Base-by-base conservation (phyloP, 1,284 basidiomycete species). In the Ceratobasidium sp. region DNA sequence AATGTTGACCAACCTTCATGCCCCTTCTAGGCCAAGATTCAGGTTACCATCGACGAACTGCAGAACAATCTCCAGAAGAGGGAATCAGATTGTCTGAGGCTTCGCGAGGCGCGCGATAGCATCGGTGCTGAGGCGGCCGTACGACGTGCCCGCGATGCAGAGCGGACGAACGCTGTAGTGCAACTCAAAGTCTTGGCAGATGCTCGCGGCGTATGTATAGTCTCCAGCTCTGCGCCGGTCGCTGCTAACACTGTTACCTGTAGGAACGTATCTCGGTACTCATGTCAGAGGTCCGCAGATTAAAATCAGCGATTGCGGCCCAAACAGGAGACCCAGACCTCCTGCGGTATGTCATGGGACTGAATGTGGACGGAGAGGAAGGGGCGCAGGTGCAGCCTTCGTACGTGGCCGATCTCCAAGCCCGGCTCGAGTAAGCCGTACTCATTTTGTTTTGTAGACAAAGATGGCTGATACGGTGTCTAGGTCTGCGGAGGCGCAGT, bases 31-130 rank as follows among this genome's bases (percentile, higher is more conserved):
- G 33, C 31, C 68, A 53, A 56, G 45, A 53, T 33, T 33, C 66
- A 61, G 45, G 65, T n/a, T 15, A 60, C 68, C 17, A 83, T 87
- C 28, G 85, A 88, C 79, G 92, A 94, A 65, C 83, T 91, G 28
- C 90, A 88, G 79, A 80, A 80, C 0, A 83, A 89, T 79, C 80
- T 93, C 39, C 82, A 85, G 10, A 92, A 91, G 81, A 90, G 92
- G 68, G 94, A 97, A 80, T 84, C 86, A 0, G 95, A 98, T 79
- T 88, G 91, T 76, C 85, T 88, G 20, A 90, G 96, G 60, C 86
- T 98, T 42, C 90, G 96, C 33, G 92, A 93, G 64, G 88, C 92
- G 79, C 90, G 96, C 49, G 95, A 98, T 81, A 93, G 95, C 78
- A 85, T 89, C 60, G 84, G 85, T 15, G 89, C 91, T 1, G 94